phyloP scores from a whole-genome alignment of 306 rosid genomes.

The Quercus aquifolioides region DNA sequence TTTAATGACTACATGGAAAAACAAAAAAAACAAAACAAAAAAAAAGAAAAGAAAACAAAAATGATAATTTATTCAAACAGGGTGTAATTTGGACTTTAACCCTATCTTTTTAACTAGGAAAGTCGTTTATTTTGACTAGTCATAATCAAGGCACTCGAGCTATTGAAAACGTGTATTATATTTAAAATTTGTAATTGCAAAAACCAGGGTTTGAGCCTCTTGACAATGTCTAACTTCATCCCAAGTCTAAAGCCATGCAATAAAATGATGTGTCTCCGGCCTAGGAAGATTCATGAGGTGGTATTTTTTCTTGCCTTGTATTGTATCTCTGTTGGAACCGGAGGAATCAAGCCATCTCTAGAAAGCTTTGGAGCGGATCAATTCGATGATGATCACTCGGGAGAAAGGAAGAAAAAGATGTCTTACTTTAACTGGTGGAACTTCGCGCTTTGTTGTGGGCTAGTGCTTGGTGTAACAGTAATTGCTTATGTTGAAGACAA shows the following conservation, averaged over 20 bases:
- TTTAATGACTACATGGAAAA: too few relatives aligned
- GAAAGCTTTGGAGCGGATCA: constrained; percentile 59
- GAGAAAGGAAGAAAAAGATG: constrained; percentile 48
- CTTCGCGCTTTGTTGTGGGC: constrained; percentile 24
- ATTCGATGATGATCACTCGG: constrained; percentile 36
- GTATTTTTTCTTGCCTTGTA: constrained; percentile 44
- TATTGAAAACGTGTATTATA: background rate
- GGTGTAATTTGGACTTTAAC: too few relatives aligned
- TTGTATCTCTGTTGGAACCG: constrained; percentile 43
- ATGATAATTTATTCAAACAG: too few relatives aligned
- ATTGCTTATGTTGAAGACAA: constrained; percentile 40
- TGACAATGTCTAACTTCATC: constrained; percentile 44
- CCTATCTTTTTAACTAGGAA: background rate
- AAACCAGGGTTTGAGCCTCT: constrained; percentile 37
- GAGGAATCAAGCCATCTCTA: constrained; percentile 50
- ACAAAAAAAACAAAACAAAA: too few relatives aligned
- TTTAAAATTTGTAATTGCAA: background rate
- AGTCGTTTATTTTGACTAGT: background rate
- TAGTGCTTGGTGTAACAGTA: constrained; percentile 37
- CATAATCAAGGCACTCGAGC: too few relatives aligned
- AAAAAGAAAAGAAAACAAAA: too few relatives aligned
- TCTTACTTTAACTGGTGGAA: constrained; percentile 57
- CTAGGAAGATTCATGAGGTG: constrained; percentile 51
- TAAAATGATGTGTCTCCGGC: constrained; percentile 8
- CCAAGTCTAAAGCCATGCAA: constrained; percentile 44